phyloP scores from a whole-genome alignment of 768 basidiomycete species.

The Pleurotus tuoliensis region DNA sequence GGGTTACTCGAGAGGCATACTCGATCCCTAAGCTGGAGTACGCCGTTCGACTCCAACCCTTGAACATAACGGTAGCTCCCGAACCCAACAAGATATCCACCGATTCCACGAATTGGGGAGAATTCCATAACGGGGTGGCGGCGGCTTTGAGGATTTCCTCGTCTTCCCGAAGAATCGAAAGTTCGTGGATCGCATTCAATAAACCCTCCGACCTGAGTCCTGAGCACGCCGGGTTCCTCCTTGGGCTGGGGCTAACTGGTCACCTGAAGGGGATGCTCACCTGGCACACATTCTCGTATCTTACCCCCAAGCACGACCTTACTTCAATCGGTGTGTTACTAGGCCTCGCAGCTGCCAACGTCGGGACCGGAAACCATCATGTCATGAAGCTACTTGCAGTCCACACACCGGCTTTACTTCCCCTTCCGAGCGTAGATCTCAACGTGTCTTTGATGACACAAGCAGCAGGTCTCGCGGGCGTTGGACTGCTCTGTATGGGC shows the following conservation, averaged over 20 bases:
- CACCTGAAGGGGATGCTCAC: conserved; percentile 87
- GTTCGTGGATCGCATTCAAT: conserved; percentile 96
- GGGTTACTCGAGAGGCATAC: conserved; percentile 75
- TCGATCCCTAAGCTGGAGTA: conserved; percentile 78
- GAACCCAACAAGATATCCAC: conserved; percentile 68
- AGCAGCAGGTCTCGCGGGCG: conserved; percentile 79
- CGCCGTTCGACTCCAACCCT: conserved; percentile 67
- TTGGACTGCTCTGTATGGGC: conserved; percentile 88
- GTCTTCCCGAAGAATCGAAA: conserved; percentile 72
- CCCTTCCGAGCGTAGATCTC: conserved; percentile 80
- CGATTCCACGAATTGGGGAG: conserved; percentile 87
- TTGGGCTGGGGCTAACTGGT: conserved; percentile 88
- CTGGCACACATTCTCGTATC: conserved; percentile 93
- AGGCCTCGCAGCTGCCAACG: conserved; percentile 88
- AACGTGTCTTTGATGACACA: conserved; percentile 90
- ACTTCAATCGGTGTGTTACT: conserved; percentile 92
- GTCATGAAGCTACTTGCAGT: conserved; percentile 90
- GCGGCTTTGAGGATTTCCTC: conserved; percentile 84
- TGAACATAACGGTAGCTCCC: conserved; percentile 58
- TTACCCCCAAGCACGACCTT: conserved; percentile 94
- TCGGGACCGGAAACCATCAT: conserved; percentile 81
- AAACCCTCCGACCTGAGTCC: conserved; percentile 87
- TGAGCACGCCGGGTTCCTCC: conserved; percentile 94
- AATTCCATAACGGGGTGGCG: conserved; percentile 96
- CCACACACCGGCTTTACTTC: conserved; percentile 90